A percentile compares a stretch with the other conserved stretches of the same genome.
phyloP scores from a whole-genome alignment of 805 yeast species.

The Clavispora santaluciae region DNA sequence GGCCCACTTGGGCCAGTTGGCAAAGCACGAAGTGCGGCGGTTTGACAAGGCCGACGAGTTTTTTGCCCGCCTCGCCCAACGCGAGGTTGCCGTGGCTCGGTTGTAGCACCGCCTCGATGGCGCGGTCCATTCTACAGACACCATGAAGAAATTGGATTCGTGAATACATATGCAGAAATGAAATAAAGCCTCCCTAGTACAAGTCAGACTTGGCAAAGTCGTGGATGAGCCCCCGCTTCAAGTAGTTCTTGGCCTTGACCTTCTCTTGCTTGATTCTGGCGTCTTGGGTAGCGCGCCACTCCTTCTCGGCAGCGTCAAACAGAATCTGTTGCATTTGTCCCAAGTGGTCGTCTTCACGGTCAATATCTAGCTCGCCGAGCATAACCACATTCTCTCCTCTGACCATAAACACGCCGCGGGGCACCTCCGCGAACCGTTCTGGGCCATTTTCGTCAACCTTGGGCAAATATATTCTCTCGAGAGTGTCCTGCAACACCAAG shows the following conservation, averaged over 20 bases:
- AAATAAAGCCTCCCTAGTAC: constrained; percentile 34
- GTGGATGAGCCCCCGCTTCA: constrained; percentile 51
- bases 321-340: constrained; percentile 52
- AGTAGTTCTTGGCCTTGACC: constrained; percentile 43
- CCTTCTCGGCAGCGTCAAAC: constrained; percentile 55
- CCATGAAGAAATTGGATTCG: not conserved
- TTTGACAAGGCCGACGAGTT: constrained; percentile 33
- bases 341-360: constrained; percentile 70
- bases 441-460: constrained; percentile 33
- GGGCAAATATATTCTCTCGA: constrained; percentile 72
- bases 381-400: constrained; percentile 96
- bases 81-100: constrained; percentile 19
- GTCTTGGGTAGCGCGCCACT: constrained; percentile 26
- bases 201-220: constrained; percentile 54
- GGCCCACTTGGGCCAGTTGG: constrained; percentile 56
- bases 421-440: constrained; percentile 65
- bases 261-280: constrained; percentile 38
- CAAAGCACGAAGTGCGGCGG: constrained; percentile 40
- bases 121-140: not conserved
- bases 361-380: constrained; percentile 91
- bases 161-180: constrained; percentile 11
- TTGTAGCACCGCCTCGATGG: constrained; percentile 13
- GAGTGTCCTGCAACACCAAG: constrained; percentile 84
- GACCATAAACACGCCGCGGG: constrained; percentile 76
- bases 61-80: constrained; percentile 21